Evolutionary conservation across 75 land plant species (phyloP), one percentile per base, ranked within the genome.

Genomic region (Cupressus sempervirens): DNA sequence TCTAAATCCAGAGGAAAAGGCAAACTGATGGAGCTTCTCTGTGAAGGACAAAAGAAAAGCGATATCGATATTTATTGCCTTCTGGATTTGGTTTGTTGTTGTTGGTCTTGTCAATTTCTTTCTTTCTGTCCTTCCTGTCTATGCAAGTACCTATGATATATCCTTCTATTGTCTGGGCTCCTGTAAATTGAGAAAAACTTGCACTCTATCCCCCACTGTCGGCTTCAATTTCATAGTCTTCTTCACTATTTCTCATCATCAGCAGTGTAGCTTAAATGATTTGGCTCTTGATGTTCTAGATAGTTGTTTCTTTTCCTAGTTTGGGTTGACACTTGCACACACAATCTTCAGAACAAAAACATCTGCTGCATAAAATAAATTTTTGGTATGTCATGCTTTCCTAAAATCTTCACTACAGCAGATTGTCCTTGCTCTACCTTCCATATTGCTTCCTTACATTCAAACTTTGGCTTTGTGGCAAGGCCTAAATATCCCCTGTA

Each of bases 41-140:
- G 32, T 68, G n/a, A 68, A 68, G 73, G 73, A 68, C 73, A 68
- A 68, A 30, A 68, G 29, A 68, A 68, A 68, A n/a, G 73, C 34
- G 32, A 2, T 68, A 30, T 32, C 32, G 1, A 68, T 20, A 8
- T 68, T 68, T 56, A 29, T 68, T 29, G 11, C 29, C 73, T 30
- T 68, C n/a, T 68, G 30, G 73, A 68, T 68, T 68, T n/a, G 73
- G 29, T 30, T 68, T 68, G 32, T 30, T n/a, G 9, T 68, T 68
- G 30, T 8, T 68, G 73, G 73, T n/a, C 32, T 68, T 68, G 73
- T 30, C 9, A 68, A 30, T 68, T 68, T 68, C 29, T 68, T n/a
- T 34, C 1, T 68, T 11, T 68, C 73, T 0, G 0, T 29, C 32
- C 32, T 9, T 68, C 73, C 11, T 68, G 32, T 68, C 32, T n/a